These are phyloP conservation scores for Ascochyta lentis DNA, from an alignment of 2,329 filamentous ascomycete species.

Conservation along the genomic window DNA sequence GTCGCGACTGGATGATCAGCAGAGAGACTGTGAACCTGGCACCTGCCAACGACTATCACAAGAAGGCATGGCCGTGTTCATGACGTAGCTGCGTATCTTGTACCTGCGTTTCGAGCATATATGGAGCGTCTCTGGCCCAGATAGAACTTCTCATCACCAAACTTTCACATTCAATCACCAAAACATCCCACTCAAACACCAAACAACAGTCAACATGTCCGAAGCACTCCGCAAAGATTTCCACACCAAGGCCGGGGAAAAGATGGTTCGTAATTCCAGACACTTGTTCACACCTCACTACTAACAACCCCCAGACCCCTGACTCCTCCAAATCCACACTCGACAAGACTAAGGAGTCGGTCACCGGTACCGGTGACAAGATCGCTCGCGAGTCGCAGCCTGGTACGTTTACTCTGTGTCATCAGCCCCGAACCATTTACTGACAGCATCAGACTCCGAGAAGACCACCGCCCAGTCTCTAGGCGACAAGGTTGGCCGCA, in stretches of 20 bases:
- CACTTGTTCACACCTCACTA: not conserved
- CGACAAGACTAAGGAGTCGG: conserved; percentile 63
- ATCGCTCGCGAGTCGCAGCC: conserved; percentile 47
- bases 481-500: conserved; percentile 49
- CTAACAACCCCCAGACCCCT: conserved; percentile 53
- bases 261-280: conserved; percentile 26
- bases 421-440: conserved; percentile 28
- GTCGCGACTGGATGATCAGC: conserved; percentile 2
- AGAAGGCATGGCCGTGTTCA: conserved; percentile 17
- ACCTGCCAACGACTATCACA: conserved; percentile 16
- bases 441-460: conserved; percentile 59
- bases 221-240: conserved; percentile 69
- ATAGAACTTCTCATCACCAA: conserved; percentile 19
- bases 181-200: conserved; percentile 28
- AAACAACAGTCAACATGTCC: conserved; percentile 60
- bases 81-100: conserved; percentile 32
- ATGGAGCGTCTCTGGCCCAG: conserved; percentile 22
- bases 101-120: conserved; percentile 22
- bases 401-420: conserved; percentile 40
- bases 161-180: conserved; percentile 27
- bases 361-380: conserved; percentile 65
- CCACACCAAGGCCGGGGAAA: conserved; percentile 62
- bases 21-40: conserved; percentile 1
- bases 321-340: conserved; percentile 67
- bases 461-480: conserved; percentile 63